Percentiles rank a stretch among this genome's conserved stretches.
These are phyloP conservation scores for Zygosaccharomyces sapae DNA, from an alignment of 1,139 yeast species.

Conservation along the genomic window DNA sequence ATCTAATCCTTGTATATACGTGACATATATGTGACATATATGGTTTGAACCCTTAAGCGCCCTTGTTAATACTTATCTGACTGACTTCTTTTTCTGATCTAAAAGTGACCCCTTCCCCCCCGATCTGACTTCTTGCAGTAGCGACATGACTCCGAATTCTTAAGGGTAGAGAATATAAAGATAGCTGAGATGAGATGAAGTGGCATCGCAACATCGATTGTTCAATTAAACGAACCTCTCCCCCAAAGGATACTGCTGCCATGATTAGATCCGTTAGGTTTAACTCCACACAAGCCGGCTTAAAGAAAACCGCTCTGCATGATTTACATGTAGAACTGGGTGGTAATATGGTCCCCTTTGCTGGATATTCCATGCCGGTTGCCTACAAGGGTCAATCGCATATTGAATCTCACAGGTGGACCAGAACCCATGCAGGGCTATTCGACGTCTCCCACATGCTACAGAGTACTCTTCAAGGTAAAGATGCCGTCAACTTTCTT, in stretches of 20 bases:
- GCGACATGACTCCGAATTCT: constrained; percentile 1
- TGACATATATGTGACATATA: neutral
- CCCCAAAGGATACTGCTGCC: neutral
- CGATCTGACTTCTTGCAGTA: neutral
- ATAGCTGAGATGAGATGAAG: too few species aligned
- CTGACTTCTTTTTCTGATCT: constrained; percentile 1
- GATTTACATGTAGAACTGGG: constrained; percentile 74
- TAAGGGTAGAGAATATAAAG: neutral
- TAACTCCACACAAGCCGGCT: constrained; percentile 31
- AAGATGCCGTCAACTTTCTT: constrained; percentile 64
- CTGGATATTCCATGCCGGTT: constrained; percentile 94
- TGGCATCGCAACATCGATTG: neutral
- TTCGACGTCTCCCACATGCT: constrained; percentile 98
- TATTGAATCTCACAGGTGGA: constrained; percentile 93
- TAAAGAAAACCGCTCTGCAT: constrained; percentile 71
- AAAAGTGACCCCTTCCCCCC: neutral
- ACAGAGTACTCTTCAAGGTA: constrained; percentile 74
- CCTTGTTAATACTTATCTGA: neutral
- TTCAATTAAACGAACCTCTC: constrained; percentile 1
- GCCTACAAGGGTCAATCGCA: constrained; percentile 77
- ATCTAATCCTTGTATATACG: neutral
- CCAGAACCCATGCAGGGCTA: constrained; percentile 77
- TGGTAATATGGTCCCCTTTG: constrained; percentile 92
- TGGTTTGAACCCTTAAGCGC: neutral
- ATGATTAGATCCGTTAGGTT: constrained; percentile 24